Evolutionary conservation across 2,329 filamentous ascomycete species (phyloP).

Genomic region (Fusarium stilboides): DNA sequence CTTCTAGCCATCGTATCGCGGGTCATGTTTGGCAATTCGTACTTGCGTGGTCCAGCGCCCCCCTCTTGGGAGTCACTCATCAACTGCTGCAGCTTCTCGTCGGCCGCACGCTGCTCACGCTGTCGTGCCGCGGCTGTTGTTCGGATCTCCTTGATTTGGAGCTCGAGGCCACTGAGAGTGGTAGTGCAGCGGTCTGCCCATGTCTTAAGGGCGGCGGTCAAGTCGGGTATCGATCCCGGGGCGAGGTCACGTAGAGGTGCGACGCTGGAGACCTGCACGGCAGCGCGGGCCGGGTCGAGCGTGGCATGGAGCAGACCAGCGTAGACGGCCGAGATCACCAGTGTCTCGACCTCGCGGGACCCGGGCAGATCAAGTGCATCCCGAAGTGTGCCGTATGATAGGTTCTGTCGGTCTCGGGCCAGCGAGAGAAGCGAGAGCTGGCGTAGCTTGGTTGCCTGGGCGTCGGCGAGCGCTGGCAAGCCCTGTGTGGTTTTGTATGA

Average conservation of each 20-base stretch:
- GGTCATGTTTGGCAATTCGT: constrained; percentile 37
- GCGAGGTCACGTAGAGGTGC: constrained; percentile 89
- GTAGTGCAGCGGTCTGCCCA: constrained; percentile 86
- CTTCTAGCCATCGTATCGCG: constrained; percentile 49
- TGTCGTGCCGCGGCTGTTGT: constrained; percentile 68
- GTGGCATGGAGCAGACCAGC: constrained; percentile 85
- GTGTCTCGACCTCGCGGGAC: constrained; percentile 81
- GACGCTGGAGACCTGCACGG: constrained; percentile 84
- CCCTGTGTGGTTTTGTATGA: constrained; percentile 70
- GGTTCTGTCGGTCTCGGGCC: constrained; percentile 75
- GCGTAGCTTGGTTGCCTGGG: constrained; percentile 87
- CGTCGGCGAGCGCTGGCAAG: constrained; percentile 79
- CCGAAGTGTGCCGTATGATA: constrained; percentile 82
- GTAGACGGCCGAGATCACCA: constrained; percentile 91
- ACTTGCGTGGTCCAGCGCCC: constrained; percentile 53
- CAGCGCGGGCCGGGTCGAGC: constrained; percentile 82
- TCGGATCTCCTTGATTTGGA: constrained; percentile 79
- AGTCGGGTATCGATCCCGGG: constrained; percentile 77
- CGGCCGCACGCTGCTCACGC: constrained; percentile 64
- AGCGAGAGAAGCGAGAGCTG: constrained; percentile 91
- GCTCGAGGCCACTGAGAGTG: constrained; percentile 82
- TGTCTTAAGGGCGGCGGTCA: constrained; percentile 77
- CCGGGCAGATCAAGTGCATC: constrained; percentile 76
- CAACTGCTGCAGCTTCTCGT: constrained; percentile 64
- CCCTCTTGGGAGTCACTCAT: constrained; percentile 63